Evolutionary conservation across 176 grass and related monocot genomes (phyloP).

Genomic region (Paspalum notatum): DNA sequence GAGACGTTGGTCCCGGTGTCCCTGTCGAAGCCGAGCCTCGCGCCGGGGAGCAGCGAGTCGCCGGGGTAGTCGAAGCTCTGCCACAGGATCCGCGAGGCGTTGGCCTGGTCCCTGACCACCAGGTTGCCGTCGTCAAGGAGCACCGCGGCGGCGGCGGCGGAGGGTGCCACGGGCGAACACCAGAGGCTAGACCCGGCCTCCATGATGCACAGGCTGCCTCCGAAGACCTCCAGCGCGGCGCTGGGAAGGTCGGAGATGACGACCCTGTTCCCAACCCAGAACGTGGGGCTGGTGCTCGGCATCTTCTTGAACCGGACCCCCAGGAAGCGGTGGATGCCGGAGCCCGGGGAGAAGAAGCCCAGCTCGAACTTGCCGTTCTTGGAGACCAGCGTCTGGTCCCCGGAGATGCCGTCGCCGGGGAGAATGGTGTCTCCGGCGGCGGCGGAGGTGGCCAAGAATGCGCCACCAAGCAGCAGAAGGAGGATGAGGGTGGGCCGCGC

Average conservation of each 20-base stretch:
- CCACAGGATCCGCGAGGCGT: conserved; percentile 41
- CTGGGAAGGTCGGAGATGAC: background rate
- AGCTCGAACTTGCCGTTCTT: conserved; percentile 44
- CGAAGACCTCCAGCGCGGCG: background rate
- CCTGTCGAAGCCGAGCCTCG: conserved; percentile 47
- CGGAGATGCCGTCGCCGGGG: conserved; percentile 12
- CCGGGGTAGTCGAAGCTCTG: conserved; percentile 59
- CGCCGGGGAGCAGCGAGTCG: conserved; percentile 54
- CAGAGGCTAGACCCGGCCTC: background rate
- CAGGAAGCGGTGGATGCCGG: conserved; percentile 9
- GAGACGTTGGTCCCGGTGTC: conserved; percentile 48
- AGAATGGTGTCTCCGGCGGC: conserved; percentile 23
- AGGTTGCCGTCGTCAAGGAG: conserved; percentile 29
- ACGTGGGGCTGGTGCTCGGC: conserved; percentile 13
- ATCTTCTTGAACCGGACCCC: conserved; percentile 36
- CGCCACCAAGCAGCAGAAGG: background rate
- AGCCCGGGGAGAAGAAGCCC: conserved; percentile 16
- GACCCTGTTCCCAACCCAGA: conserved; percentile 30
- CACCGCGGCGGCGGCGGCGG: background rate
- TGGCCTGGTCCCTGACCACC: conserved; percentile 25
- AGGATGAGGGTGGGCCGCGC: background rate
- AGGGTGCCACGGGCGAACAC: background rate
- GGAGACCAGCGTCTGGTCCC: conserved; percentile 31
- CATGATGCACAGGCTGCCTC: conserved; percentile 22
- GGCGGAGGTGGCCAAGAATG: background rate